Percentiles rank a stretch among this genome's conserved stretches.
phyloP scores from a whole-genome alignment of 331 rosid species.

The Spiraea crenata region DNA sequence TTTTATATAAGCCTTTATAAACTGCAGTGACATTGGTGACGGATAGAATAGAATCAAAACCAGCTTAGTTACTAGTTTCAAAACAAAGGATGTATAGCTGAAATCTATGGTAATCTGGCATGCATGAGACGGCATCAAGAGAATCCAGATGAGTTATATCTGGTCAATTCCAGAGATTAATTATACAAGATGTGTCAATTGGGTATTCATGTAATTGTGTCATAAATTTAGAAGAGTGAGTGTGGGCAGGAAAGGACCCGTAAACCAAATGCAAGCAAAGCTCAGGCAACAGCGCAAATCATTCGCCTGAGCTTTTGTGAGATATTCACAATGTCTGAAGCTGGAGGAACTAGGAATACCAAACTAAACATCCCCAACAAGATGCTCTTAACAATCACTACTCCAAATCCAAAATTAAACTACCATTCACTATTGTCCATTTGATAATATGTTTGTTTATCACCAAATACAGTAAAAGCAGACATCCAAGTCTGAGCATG shows the following conservation, averaged over 20 bases:
- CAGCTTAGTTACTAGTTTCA: neutral
- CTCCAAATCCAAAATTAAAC: neutral
- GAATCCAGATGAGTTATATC: neutral
- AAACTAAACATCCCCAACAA: neutral
- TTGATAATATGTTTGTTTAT: neutral
- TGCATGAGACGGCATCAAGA: neutral
- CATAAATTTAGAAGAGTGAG: neutral
- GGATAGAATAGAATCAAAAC: neutral
- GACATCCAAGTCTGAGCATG: slow-evolving; percentile 1
- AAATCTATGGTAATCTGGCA: neutral
- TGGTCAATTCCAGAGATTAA: neutral
- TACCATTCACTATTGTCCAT: neutral
- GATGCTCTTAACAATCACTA: neutral
- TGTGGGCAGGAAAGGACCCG: slow-evolving; percentile 1
- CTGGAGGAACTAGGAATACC: neutral
- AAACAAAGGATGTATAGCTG: neutral
- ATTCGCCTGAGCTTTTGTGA: neutral
- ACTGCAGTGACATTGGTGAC: neutral
- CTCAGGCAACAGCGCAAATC: neutral
- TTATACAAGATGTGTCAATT: neutral
- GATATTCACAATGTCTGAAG: neutral
- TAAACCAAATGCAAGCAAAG: neutral
- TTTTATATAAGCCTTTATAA: neutral
- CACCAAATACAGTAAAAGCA: neutral
- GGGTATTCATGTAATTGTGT: neutral